Conservation (phyloP, 2,329 filamentous ascomycete species). For the Cordyceps fumosorosea region DNA sequence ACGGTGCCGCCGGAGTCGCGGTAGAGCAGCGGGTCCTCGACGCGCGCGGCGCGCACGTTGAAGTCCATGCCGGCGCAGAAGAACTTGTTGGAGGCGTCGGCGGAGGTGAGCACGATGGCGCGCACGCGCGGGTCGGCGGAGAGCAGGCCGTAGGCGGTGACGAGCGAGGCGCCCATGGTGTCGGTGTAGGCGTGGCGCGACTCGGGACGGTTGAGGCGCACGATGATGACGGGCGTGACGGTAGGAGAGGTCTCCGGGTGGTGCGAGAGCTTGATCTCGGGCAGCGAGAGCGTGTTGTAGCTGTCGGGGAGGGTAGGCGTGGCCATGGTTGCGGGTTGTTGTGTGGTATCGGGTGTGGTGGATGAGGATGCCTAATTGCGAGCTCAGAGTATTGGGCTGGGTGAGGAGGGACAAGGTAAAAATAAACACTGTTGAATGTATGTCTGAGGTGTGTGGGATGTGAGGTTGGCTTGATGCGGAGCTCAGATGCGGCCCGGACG, state of each 20-base stretch:
- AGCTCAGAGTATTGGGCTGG: not conserved
- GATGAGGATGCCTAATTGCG: not conserved
- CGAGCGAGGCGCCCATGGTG: constrained; percentile 56
- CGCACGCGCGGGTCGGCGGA: constrained; percentile 48
- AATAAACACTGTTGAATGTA: not conserved
- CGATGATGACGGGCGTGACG: constrained; percentile 54
- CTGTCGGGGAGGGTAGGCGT: constrained; percentile 22
- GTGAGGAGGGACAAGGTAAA: not conserved
- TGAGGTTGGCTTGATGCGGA: not conserved
- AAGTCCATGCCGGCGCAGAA: constrained; percentile 57
- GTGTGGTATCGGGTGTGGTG: not conserved
- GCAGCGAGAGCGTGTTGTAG: constrained; percentile 37
- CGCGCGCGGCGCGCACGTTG: constrained; percentile 25
- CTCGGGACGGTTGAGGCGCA: constrained; percentile 57
- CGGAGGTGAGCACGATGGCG: constrained; percentile 47
- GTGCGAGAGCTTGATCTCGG: constrained; percentile 42
- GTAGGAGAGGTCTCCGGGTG: constrained; percentile 43
- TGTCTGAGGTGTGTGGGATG: not conserved
- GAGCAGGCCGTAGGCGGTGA: constrained; percentile 43
- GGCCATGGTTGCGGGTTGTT: constrained; percentile 16
- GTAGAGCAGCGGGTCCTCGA: constrained; percentile 22
- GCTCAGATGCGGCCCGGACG: not conserved
- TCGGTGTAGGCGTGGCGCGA: constrained; percentile 65
- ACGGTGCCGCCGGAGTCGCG: constrained; percentile 48
- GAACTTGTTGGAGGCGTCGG: constrained; percentile 39